Conservation (phyloP, 1,139 yeast species). For the Kodamaea ohmeri region DNA sequence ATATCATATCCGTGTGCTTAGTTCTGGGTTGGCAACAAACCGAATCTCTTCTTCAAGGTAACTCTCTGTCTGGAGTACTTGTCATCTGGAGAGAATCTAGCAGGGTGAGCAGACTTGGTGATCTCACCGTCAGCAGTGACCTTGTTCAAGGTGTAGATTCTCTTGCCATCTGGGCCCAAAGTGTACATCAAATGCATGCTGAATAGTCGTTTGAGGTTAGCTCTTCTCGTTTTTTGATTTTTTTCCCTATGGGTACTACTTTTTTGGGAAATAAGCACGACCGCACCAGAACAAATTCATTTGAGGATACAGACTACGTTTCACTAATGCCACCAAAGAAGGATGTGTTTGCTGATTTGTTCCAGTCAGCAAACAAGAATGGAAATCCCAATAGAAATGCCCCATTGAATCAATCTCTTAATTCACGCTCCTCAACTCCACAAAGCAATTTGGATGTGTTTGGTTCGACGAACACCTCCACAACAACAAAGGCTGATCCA, state of each 20-base stretch:
- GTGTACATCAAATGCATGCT: slow-evolving; percentile 99
- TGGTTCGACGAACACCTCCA: slow-evolving; percentile 3
- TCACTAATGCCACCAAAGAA: slow-evolving; percentile 35
- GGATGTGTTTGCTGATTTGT: slow-evolving; percentile 49
- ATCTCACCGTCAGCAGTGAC: slow-evolving; percentile 80
- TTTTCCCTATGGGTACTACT: slow-evolving; percentile 1
- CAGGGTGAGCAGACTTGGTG: slow-evolving; percentile 99
- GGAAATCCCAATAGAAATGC: slow-evolving; percentile 7
- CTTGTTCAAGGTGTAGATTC: slow-evolving; percentile 90
- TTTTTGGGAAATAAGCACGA: slow-evolving; percentile 7
- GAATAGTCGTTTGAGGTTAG: slow-evolving; percentile 9
- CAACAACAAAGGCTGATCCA: slow-evolving; percentile 4
- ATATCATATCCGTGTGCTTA: slow-evolving; percentile 28
- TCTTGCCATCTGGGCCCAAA: slow-evolving; percentile 88
- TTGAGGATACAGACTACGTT: background rate
- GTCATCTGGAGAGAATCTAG: slow-evolving; percentile 99
- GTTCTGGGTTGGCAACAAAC: slow-evolving; percentile 79
- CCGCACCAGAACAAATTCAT: background rate
- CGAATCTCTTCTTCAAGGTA: slow-evolving; percentile 92
- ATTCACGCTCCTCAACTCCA: slow-evolving; percentile 8
- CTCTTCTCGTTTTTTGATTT: slow-evolving; percentile 9
- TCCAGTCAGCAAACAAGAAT: slow-evolving; percentile 31
- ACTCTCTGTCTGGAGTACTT: slow-evolving; percentile 99
- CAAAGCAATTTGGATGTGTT: slow-evolving; percentile 22
- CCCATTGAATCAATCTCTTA: slow-evolving; percentile 10